Conservation (phyloP, 768 basidiomycete species). For the Kwoniella botswanensis region DNA sequence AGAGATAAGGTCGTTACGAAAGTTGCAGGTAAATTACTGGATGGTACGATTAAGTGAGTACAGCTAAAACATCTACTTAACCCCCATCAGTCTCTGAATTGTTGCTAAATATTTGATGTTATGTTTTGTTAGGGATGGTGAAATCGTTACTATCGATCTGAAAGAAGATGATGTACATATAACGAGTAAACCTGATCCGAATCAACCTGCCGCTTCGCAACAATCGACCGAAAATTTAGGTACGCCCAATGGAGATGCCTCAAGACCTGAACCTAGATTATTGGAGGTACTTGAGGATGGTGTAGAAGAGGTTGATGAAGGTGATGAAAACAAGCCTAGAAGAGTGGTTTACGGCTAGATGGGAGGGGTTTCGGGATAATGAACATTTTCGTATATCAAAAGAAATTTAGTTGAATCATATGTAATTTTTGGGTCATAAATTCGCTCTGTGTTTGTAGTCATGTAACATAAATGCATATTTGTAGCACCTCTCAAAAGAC, state of each 20-base stretch:
- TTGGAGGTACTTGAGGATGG: constrained; percentile 41
- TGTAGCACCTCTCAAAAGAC: constrained; percentile 5
- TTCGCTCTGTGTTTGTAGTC: constrained; percentile 1
- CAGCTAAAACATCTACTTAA: background rate
- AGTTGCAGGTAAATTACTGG: constrained; percentile 76
- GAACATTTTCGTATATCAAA: background rate
- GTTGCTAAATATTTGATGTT: constrained; percentile 1
- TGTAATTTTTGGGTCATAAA: background rate
- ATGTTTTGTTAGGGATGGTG: constrained; percentile 65
- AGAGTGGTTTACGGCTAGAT: constrained; percentile 20
- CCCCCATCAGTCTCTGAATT: too few relatives aligned
- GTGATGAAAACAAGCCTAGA: constrained; percentile 17
- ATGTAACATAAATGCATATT: constrained; percentile 7
- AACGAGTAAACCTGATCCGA: constrained; percentile 30
- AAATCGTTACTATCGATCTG: constrained; percentile 68
- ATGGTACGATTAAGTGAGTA: constrained; percentile 73
- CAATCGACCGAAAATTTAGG: background rate
- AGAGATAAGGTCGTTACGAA: constrained; percentile 80
- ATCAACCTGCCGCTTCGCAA: background rate
- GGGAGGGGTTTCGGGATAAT: background rate
- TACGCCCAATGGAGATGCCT: background rate
- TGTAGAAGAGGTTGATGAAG: constrained; percentile 23
- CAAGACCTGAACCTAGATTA: constrained; percentile 26
- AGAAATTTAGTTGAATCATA: background rate
- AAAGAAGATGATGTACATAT: constrained; percentile 60